Evolutionary conservation across 1,284 basidiomycete genomes (phyloP).

Genomic region (Tilletia horrida): DNA sequence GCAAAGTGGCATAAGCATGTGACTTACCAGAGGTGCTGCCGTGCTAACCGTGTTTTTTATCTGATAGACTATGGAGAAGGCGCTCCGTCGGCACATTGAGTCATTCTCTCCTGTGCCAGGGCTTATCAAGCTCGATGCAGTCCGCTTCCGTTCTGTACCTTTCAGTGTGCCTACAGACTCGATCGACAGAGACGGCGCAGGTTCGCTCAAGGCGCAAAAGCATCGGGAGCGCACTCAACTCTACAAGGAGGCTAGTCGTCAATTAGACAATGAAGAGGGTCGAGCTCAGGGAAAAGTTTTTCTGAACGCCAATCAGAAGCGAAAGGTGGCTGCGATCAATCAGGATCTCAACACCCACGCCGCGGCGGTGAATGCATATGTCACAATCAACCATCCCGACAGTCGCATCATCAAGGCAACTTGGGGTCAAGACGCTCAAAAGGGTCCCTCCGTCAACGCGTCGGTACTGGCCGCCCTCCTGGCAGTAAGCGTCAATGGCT

Average conservation of each 20-base stretch:
- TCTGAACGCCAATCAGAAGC: conserved; percentile 80
- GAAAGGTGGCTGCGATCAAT: conserved; percentile 90
- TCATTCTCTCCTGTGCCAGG: conserved; percentile 41
- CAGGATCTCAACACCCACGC: conserved; percentile 61
- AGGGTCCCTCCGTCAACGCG: conserved; percentile 15
- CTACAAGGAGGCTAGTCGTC: conserved; percentile 63
- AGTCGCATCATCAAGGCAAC: neutral
- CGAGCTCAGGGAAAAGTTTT: conserved; percentile 57
- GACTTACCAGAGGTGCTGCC: neutral
- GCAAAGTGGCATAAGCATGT: conserved; percentile 13
- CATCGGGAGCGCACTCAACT: conserved; percentile 61
- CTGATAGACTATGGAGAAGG: conserved; percentile 49
- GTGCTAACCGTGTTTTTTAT: neutral
- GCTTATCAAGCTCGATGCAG: conserved; percentile 33
- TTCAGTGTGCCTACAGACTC: conserved; percentile 51
- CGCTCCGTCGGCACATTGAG: conserved; percentile 54
- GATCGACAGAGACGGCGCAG: conserved; percentile 48
- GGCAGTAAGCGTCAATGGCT: conserved; percentile 68
- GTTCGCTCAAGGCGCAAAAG: conserved; percentile 50
- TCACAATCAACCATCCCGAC: conserved; percentile 34
- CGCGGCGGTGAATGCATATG: conserved; percentile 47
- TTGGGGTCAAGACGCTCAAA: neutral
- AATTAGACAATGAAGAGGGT: conserved; percentile 52
- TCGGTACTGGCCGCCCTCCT: conserved; percentile 66
- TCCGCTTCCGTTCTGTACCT: conserved; percentile 55